Conservation (phyloP, 2,329 filamentous ascomycete species). For the Fusarium gaditjirri region DNA sequence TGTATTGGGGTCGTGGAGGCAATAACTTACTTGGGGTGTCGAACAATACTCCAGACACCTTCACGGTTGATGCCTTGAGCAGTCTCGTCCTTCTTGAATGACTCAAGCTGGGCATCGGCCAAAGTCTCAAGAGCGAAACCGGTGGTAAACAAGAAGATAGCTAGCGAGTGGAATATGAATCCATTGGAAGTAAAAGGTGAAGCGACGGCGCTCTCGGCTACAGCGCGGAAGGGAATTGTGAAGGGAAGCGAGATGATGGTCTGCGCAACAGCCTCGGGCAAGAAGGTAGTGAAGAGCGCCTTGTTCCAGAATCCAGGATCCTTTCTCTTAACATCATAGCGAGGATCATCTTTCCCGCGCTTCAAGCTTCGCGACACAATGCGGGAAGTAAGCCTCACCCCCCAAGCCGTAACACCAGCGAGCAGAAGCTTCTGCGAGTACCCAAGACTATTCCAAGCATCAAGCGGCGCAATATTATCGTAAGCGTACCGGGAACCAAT, state of each 20-base stretch:
- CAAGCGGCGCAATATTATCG: not conserved
- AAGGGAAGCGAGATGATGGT: conserved; percentile 17
- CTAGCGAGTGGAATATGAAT: not conserved
- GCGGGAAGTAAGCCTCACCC: not conserved
- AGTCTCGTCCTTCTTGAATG: not conserved
- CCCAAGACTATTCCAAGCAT: not conserved
- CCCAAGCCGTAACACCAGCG: conserved; percentile 4
- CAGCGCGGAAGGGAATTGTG: conserved; percentile 8
- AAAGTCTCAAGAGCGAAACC: conserved; percentile 5
- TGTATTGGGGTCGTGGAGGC: no score
- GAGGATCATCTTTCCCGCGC: conserved; percentile 8
- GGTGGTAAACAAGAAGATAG: conserved; percentile 9
- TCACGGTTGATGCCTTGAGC: not conserved
- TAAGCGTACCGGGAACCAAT: conserved; percentile 1
- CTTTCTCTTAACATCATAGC: not conserved
- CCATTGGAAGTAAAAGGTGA: conserved; percentile 9
- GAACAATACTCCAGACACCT: conserved; percentile 21
- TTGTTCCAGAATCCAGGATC: conserved; percentile 11
- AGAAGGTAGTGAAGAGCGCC: not conserved
- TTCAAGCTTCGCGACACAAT: conserved; percentile 10
- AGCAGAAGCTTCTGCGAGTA: conserved; percentile 16
- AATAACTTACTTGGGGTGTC: conserved; percentile 19
- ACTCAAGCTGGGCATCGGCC: conserved; percentile 8
- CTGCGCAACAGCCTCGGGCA: conserved; percentile 20
- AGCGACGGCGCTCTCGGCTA: not conserved